A percentile compares a stretch with the other conserved stretches of the same genome.
Evolutionary conservation across 768 basidiomycete species (phyloP).

Genomic region (Terana coerulea): DNA sequence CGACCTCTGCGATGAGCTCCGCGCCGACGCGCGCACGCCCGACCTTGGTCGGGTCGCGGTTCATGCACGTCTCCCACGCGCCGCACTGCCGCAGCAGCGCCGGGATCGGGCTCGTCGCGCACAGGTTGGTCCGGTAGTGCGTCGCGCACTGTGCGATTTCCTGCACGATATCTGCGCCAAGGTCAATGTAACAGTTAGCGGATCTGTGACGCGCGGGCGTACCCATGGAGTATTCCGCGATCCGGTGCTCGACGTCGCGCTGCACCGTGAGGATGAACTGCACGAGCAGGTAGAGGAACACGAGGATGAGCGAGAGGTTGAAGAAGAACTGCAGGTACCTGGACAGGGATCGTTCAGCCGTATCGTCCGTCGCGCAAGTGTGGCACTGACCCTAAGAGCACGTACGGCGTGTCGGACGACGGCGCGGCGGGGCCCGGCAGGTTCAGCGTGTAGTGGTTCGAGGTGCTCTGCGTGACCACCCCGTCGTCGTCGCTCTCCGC

Average conservation of each 20-base stretch:
- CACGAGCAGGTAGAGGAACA: slow-evolving; percentile 81
- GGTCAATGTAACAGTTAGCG: not conserved
- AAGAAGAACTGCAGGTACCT: slow-evolving; percentile 96
- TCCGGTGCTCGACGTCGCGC: slow-evolving; percentile 82
- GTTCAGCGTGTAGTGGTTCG: slow-evolving; percentile 83
- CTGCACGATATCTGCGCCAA: slow-evolving; percentile 68
- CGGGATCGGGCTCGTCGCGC: slow-evolving; percentile 71
- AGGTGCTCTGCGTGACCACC: slow-evolving; percentile 51
- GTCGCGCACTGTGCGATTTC: slow-evolving; percentile 87
- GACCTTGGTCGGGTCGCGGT: slow-evolving; percentile 85
- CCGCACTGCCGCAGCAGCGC: slow-evolving; percentile 86
- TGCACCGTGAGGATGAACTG: slow-evolving; percentile 90
- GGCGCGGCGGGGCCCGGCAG: slow-evolving; percentile 57
- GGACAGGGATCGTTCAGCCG: not conserved
- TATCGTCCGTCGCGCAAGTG: slow-evolving; percentile 14
- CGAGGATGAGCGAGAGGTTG: slow-evolving; percentile 77
- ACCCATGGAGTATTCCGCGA: slow-evolving; percentile 89
- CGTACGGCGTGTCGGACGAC: slow-evolving; percentile 69
- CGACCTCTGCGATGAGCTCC: slow-evolving; percentile 92
- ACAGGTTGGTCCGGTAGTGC: slow-evolving; percentile 79
- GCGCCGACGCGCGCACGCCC: slow-evolving; percentile 89
- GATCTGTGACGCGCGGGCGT: slow-evolving; percentile 20
- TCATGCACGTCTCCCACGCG: slow-evolving; percentile 94
- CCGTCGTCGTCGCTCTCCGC: slow-evolving; percentile 42
- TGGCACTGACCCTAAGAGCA: slow-evolving; percentile 71